Base-by-base conservation (phyloP, 1,284 basidiomycete genomes). In the Leccinum pachyderme region DNA sequence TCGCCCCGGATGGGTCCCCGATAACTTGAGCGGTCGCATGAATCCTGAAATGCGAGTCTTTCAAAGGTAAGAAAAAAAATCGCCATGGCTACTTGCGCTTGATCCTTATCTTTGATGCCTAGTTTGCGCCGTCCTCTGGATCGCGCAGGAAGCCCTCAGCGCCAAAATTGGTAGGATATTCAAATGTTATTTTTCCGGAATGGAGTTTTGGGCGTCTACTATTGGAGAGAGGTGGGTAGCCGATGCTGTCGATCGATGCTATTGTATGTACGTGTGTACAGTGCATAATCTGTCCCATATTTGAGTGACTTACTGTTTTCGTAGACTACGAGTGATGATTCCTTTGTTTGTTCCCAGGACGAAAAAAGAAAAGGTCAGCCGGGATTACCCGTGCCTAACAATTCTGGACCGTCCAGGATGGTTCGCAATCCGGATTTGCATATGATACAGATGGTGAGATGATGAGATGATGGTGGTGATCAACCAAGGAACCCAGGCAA, bases 151-250 rank as follows among this genome's bases (percentile, higher is more conserved):
- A 39, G 9, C 9, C 9, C 31, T 12, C 31, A 13, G 11, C 25
- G 15, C 18, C 11, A 15, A 11, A 43, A 35, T n/a, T 7, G 24
- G 22, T 24, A 8, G 27, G 33, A 12, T 24, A 35, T 46, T 39
- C 18, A 39, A 39, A 39, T 39, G 18, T 18, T 18, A 18, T 39
- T 11, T 0, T n/a, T 33, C 8, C 60, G 50, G 62, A 32, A 47
- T 11, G 9, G 11, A n/a, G 15, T 27, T 18, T 41, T 59, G 59
- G 55, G 46, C 4, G 24, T 51, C 27, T 11, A 46, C 62, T 55
- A 41, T 31, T 39, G 29, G n/a, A n/a, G 43, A 33, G 37, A 18
- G 37, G 37, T 9, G 9, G 37, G 37, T 6, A 22, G 11, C 11
- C 11, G 35, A 18, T 18, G 18, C 18, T 18, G n/a, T n/a, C 11